phyloP scores from a whole-genome alignment of 768 basidiomycete species.

The Phaeotremella skinneri region DNA sequence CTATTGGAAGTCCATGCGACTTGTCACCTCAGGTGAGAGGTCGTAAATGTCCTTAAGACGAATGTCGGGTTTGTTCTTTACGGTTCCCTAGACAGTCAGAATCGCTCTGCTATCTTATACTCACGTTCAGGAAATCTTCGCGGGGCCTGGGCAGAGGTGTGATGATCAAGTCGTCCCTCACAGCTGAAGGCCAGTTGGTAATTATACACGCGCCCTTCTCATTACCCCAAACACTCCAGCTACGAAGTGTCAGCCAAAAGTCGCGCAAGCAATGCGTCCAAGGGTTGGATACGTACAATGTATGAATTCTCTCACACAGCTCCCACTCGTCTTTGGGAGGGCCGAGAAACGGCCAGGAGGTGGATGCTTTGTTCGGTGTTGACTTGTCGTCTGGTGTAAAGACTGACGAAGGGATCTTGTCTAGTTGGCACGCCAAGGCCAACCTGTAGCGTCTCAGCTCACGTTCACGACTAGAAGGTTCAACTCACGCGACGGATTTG shows the following conservation, averaged over 20 bases:
- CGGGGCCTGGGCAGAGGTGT: slow-evolving; percentile 28
- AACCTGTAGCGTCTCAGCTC: slow-evolving; percentile 13
- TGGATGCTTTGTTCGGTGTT: background rate
- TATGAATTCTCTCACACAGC: slow-evolving; percentile 30
- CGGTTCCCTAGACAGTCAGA: slow-evolving; percentile 5
- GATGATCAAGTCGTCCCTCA: slow-evolving; percentile 22
- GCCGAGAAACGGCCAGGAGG: slow-evolving; percentile 19
- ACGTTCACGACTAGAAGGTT: background rate
- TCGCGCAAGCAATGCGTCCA: too few relatives aligned
- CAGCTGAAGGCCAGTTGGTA: slow-evolving; percentile 15
- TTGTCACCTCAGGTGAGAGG: slow-evolving; percentile 7
- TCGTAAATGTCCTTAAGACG: slow-evolving; percentile 25
- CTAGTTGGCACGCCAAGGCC: slow-evolving; percentile 28
- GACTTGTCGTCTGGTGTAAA: background rate
- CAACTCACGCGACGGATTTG: slow-evolving; percentile 17
- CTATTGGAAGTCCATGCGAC: slow-evolving; percentile 7
- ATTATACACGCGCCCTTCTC: slow-evolving; percentile 22
- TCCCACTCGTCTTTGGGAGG: slow-evolving; percentile 28
- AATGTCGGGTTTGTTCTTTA: slow-evolving; percentile 18
- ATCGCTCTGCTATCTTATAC: background rate
- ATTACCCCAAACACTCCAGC: slow-evolving; percentile 34
- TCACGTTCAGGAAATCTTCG: slow-evolving; percentile 22
- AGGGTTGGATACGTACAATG: slow-evolving; percentile 24
- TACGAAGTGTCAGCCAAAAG: slow-evolving; percentile 3
- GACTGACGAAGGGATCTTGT: slow-evolving; percentile 23